A percentile compares a stretch with the other conserved stretches of the same genome.
Conservation (phyloP, 352 stramenopile species). For the Halophytophthora polymorphica region DNA sequence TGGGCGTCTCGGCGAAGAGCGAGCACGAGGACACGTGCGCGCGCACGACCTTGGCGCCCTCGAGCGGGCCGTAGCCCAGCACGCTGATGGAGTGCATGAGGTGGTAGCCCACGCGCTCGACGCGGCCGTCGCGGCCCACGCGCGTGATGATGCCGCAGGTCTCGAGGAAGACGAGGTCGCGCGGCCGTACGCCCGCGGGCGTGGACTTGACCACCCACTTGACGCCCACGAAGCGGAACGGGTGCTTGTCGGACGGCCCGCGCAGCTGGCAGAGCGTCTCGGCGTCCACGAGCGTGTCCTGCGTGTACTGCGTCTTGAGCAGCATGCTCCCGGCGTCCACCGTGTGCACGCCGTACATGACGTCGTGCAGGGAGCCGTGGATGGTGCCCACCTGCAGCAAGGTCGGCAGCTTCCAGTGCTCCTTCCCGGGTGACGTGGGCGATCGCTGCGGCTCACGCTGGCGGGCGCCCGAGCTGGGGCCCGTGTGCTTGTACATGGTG, state of each 20-base stretch:
- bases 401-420: constrained; percentile 27
- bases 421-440: background rate
- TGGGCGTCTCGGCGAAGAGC: constrained; percentile 31
- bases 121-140: constrained; percentile 9
- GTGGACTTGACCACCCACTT: constrained; percentile 50
- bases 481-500: constrained; percentile 23
- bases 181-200: constrained; percentile 27
- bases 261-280: constrained; percentile 48
- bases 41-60: constrained; percentile 32
- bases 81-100: constrained; percentile 47
- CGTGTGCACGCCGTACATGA: constrained; percentile 57
- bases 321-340: constrained; percentile 44
- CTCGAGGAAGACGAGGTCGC: constrained; percentile 41
- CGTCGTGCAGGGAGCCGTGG: constrained; percentile 41
- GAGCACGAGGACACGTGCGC: constrained; percentile 35
- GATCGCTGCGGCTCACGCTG: too few species aligned
- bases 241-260: constrained; percentile 27
- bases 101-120: constrained; percentile 40
- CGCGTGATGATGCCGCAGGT: constrained; percentile 33
- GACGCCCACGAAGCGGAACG: constrained; percentile 44
- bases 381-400: constrained; percentile 38
- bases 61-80: constrained; percentile 27
- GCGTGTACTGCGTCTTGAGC: constrained; percentile 42
- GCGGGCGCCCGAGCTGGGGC: constrained; percentile 7
- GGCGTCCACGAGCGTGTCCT: constrained; percentile 47